A percentile compares a stretch with the other conserved stretches of the same genome.
Conservation (phyloP, 257 asterid genomes). For the Nyctanthes arbortristis region DNA sequence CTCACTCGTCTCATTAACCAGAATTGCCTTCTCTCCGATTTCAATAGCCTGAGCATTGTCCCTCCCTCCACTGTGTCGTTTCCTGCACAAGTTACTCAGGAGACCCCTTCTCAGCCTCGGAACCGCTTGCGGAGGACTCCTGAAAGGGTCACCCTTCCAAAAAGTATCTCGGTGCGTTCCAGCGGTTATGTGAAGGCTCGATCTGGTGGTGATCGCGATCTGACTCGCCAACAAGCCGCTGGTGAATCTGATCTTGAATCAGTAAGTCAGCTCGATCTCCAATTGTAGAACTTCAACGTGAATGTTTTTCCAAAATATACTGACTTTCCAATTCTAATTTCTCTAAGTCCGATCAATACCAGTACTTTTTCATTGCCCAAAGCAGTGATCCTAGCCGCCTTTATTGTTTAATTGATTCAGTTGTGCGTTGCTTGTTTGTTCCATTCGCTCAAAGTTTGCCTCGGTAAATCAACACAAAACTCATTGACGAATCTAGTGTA, state of each 20-base stretch:
- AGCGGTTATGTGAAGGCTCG: constrained; percentile 57
- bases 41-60: constrained; percentile 42
- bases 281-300: not conserved
- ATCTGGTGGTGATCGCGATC: constrained; percentile 30
- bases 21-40: constrained; percentile 33
- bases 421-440: not conserved
- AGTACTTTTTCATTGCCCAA: not conserved
- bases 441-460: not conserved
- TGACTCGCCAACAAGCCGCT: constrained; percentile 29
- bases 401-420: not conserved
- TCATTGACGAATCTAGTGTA: not conserved
- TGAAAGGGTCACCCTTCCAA: constrained; percentile 59
- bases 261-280: constrained; percentile 41
- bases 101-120: constrained; percentile 25
- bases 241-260: constrained; percentile 28
- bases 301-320: not conserved
- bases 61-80: constrained; percentile 12
- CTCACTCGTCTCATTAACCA: constrained; percentile 39
- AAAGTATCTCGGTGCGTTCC: constrained; percentile 79
- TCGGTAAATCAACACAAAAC: not conserved
- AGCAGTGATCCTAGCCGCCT: not conserved
- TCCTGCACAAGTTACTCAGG: constrained; percentile 27
- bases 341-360: not conserved
- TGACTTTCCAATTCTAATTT: not conserved
- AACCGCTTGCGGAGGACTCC: constrained; percentile 36